Conservation (phyloP, 257 asterid genomes). For the Solanum chiquidenum region DNA sequence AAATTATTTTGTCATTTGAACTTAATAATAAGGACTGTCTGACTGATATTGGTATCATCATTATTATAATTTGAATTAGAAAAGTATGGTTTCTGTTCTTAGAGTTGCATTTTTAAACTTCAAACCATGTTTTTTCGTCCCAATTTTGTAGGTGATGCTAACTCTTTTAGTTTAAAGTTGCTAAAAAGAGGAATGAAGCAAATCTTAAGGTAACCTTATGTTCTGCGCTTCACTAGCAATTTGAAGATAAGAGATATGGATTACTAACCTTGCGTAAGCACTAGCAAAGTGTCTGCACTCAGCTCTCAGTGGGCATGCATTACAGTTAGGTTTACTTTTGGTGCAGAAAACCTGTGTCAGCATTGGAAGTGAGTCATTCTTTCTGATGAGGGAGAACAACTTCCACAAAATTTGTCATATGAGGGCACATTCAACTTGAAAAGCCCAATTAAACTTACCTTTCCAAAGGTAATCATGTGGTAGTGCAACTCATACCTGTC, state of each 20-base stretch:
- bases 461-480: constrained; percentile 97
- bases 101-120: background rate
- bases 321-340: constrained; percentile 89
- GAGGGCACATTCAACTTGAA: background rate
- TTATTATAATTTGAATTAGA: background rate
- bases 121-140: background rate
- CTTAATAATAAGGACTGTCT: background rate
- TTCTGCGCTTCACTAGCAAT: background rate
- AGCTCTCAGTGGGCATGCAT: constrained; percentile 87
- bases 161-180: background rate
- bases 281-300: constrained; percentile 98
- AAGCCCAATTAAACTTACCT: constrained; percentile 33
- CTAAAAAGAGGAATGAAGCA: background rate
- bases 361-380: background rate
- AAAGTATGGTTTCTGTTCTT: background rate
- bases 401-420: background rate
- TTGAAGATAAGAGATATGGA: constrained; percentile 8
- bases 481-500: constrained; percentile 94
- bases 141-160: background rate
- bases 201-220: constrained; percentile 3
- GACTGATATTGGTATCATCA: background rate
- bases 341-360: constrained; percentile 89
- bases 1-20: background rate
- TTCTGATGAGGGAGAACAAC: background rate
- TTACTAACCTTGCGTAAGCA: constrained; percentile 81